Conservation (phyloP, 257 asterid genomes). For the Petunia axillaris region DNA sequence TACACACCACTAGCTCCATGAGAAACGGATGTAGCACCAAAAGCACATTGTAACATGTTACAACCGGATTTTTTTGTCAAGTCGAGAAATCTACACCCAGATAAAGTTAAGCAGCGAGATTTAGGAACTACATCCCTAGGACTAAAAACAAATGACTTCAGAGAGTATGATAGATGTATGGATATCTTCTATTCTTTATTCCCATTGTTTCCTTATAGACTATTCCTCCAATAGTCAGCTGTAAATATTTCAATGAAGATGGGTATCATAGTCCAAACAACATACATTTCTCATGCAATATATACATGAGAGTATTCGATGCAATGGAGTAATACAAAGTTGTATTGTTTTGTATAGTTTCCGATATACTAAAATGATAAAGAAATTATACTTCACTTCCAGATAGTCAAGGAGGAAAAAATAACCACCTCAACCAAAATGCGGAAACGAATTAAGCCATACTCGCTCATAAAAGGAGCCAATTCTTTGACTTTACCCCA, state of each 20-base stretch:
- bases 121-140: no score
- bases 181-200: no score
- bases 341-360: neutral
- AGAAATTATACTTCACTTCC: neutral
- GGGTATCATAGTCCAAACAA: neutral
- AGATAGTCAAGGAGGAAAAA: neutral
- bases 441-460: slow-evolving; percentile 77
- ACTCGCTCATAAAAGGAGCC: slow-evolving; percentile 80
- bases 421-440: slow-evolving; percentile 79
- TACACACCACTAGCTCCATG: no score
- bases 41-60: no score
- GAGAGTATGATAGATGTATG: no score
- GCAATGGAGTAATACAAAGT: neutral
- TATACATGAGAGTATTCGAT: neutral
- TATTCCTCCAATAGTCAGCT: no score
- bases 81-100: no score
- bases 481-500: slow-evolving; percentile 85
- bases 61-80: no score
- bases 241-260: neutral
- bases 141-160: no score
- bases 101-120: no score
- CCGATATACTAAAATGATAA: neutral
- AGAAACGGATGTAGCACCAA: no score
- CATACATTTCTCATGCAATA: neutral
- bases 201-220: no score